These are phyloP conservation scores for Bjerkandera adusta DNA, from an alignment of 1,284 basidiomycete genomes.

Conservation along the genomic window DNA sequence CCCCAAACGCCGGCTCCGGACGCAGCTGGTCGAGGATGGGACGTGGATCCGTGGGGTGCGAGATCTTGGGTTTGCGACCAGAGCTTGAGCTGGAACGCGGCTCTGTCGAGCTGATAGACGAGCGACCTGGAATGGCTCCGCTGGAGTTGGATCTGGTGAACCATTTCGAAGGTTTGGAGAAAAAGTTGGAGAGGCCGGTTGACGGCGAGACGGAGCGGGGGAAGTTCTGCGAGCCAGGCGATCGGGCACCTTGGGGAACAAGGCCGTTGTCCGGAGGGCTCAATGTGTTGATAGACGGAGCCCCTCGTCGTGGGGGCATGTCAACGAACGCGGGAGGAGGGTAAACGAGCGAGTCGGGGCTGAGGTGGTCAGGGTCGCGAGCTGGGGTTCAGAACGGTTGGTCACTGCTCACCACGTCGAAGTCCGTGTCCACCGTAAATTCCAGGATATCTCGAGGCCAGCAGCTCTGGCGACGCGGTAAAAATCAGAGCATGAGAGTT, in stretches of 20 bases:
- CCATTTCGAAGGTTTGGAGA: conserved; percentile 33
- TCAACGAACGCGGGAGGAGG: conserved; percentile 4
- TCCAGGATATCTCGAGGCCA: too few relatives aligned
- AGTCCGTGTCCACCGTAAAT: too few relatives aligned
- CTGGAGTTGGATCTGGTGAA: conserved; percentile 30
- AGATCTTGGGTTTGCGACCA: conserved; percentile 70
- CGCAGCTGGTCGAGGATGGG: conserved; percentile 54
- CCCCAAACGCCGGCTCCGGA: conserved; percentile 25
- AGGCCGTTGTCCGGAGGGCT: conserved; percentile 27
- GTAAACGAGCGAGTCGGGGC: background rate
- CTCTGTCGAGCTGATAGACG: conserved; percentile 34
- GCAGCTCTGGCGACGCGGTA: too few relatives aligned
- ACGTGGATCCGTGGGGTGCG: conserved; percentile 75
- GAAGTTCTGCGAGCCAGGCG: conserved; percentile 24
- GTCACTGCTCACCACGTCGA: too few relatives aligned
- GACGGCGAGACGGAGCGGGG: conserved; percentile 33
- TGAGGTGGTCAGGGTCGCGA: background rate
- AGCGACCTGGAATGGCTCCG: conserved; percentile 21
- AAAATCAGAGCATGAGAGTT: background rate
- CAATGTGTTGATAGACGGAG: conserved; percentile 25
- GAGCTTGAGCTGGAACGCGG: conserved; percentile 56
- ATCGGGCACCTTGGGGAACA: conserved; percentile 19
- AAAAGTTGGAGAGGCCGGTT: conserved; percentile 27
- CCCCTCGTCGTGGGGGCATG: conserved; percentile 29
- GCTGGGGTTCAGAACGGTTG: too few relatives aligned